Base-by-base conservation (phyloP, 768 basidiomycete genomes). In the Cystobasidium tubakii region DNA sequence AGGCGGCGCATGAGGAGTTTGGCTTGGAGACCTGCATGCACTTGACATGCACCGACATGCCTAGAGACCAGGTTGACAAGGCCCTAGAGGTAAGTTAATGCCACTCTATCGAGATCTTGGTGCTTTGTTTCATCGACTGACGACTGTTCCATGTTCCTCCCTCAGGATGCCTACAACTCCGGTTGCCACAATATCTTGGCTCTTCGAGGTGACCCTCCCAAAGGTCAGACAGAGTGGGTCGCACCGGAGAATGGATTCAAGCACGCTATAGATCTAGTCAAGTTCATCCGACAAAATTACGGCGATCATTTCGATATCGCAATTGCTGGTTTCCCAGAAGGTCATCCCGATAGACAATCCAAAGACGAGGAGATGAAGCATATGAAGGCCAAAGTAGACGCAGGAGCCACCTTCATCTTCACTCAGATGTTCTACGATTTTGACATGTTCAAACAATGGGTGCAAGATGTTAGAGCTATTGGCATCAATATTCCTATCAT, bases 21-120 rank as follows among this genome's bases (percentile, higher is more conserved):
- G 96, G 94, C 0, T 85, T 98, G 33, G 96, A 98, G 83, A 98
- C 95, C 27, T 97, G 93, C 83, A 98, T 99, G 96, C 96, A 99
- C 83, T 82, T 99, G 76, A 98, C 95, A 60, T 99, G 96, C 81
- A 98, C 96, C 67, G 96, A 95, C 83, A 98, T 99, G 95, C 93
- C 93, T 12, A 85, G 85, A 79, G 90, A 91, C 81, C 97, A 96
- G 82, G 90, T 99, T 33, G 92, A 97, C 83, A 87, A 89, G 77
- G 95, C 96, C 36, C 83, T 99, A 60, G 83, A 84, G 91, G 86
- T 85, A 75, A 23, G 74, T 33, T 4, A 3, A 50, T 39, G 39
- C 39, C 39, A 7, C 39, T 27, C 23, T 1, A 15, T 31, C 15
- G n/a, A 7, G 17, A 10, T 1, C 34, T 7, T 55, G 12, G 4